These are phyloP conservation scores for Glycyrrhiza uralensis DNA, from an alignment of 306 rosid species.

Conservation along the genomic window DNA sequence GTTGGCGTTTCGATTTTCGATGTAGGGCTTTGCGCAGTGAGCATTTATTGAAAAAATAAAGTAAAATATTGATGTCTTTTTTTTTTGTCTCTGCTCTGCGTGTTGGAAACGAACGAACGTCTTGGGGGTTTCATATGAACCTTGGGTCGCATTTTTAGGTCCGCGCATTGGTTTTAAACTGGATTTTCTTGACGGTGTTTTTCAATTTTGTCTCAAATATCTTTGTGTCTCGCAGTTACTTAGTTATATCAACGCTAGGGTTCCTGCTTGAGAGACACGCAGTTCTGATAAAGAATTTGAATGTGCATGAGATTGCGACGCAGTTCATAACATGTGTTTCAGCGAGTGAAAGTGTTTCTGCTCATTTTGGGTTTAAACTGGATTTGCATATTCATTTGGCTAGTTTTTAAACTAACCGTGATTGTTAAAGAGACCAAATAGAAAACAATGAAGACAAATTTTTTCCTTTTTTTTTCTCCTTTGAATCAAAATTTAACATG, in stretches of 20 bases:
- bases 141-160: background rate
- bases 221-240: background rate
- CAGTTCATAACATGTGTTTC: background rate
- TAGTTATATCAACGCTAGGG: conserved; percentile 25
- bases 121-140: background rate
- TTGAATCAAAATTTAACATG: background rate
- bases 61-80: background rate
- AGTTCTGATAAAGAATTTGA: background rate
- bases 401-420: background rate
- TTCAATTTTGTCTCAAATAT: background rate
- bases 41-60: background rate
- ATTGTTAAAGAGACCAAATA: background rate
- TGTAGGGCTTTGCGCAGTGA: background rate
- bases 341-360: background rate
- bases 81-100: background rate
- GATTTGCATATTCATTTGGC: background rate
- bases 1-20: conserved; percentile 14
- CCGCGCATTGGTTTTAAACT: background rate
- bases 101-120: background rate
- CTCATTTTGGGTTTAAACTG: conserved; percentile 3
- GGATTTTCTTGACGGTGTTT: background rate
- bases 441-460: background rate
- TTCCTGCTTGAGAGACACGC: background rate
- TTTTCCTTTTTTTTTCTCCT: background rate
- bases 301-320: background rate